Evolutionary conservation across 768 basidiomycete species (phyloP), one percentile per base, ranked within the genome.

Genomic region (Pisolithus albus): DNA sequence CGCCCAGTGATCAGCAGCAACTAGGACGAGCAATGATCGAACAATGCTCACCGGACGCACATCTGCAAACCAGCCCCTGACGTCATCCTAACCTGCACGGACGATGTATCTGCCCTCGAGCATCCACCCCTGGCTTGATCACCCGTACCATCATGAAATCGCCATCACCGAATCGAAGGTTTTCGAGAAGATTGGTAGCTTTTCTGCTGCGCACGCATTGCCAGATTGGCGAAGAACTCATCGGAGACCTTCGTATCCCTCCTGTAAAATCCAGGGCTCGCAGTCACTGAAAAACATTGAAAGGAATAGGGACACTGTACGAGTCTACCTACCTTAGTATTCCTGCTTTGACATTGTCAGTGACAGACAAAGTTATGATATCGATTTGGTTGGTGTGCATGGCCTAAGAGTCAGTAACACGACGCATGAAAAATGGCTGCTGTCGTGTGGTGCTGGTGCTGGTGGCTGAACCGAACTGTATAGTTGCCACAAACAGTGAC

Each of bases 81-180:
- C 95, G 67, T 99, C 96, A 64, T 99, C 96, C 86, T 93, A 98
- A 10, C 96, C 96, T 2, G 95, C 95, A 50, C 91, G 78, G 19
- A 98, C 87, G 59, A 98, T 96, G 68, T 96, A 92, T 46, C 87
- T 76, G 2, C 92, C 92, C 63, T 90, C 93, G 61, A 99, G 78
- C 3, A 84, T 83, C 48, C 84, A 77, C 85, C 86, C 16, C 75
- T 57, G 2, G 70, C 62, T 53, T 77, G 80, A 65, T 93, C 91
- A 13, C 83, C 84, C 5, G 89, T 91, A 4, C 92, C 92, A 56
- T 93, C 87, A 56, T 75, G 82, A 44, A 92, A 42, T 77, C 76
- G 0, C 88, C 90, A 60, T 91, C 88, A 15, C 90, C 90, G 58
- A 90, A 92, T 16, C 89, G 82, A 34, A 92, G 71, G 64, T 88